These are phyloP conservation scores for Magnaporthales sp. DNA, from an alignment of 2,329 filamentous ascomycete species.

Conservation along the genomic window DNA sequence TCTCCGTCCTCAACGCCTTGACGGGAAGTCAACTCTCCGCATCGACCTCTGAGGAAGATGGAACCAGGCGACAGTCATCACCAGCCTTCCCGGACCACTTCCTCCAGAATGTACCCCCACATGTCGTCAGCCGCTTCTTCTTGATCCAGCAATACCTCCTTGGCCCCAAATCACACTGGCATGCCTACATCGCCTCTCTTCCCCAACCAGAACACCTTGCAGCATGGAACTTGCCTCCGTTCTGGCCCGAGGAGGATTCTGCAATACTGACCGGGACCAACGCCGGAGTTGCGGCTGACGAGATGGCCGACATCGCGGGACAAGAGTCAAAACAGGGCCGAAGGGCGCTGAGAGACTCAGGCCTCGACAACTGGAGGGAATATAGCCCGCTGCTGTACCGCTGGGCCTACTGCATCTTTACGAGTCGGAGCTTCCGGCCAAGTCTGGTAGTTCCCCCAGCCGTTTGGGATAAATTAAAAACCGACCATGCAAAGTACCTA, in stretches of 20 bases:
- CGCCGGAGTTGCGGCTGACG: constrained; percentile 36
- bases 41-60: background rate
- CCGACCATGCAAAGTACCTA: background rate
- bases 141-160: constrained; percentile 59
- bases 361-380: constrained; percentile 19
- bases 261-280: constrained; percentile 47
- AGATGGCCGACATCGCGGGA: constrained; percentile 37
- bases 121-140: constrained; percentile 59
- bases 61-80: constrained; percentile 6
- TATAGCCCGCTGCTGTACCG: constrained; percentile 45
- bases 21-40: constrained; percentile 18
- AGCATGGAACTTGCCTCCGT: constrained; percentile 49
- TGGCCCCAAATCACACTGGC: constrained; percentile 53
- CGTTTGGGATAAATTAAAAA: constrained; percentile 8
- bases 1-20: constrained; percentile 53
- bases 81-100: constrained; percentile 38
- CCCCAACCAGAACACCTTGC: constrained; percentile 48
- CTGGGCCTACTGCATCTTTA: constrained; percentile 58
- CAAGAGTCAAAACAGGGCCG: constrained; percentile 35
- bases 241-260: constrained; percentile 54
- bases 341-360: constrained; percentile 24
- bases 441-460: constrained; percentile 41
- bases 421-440: constrained; percentile 55
- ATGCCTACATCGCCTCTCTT: constrained; percentile 56
- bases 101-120: constrained; percentile 38